phyloP scores from a whole-genome alignment of 2,329 filamentous ascomycete genomes.

The Fusarium aywerte region DNA sequence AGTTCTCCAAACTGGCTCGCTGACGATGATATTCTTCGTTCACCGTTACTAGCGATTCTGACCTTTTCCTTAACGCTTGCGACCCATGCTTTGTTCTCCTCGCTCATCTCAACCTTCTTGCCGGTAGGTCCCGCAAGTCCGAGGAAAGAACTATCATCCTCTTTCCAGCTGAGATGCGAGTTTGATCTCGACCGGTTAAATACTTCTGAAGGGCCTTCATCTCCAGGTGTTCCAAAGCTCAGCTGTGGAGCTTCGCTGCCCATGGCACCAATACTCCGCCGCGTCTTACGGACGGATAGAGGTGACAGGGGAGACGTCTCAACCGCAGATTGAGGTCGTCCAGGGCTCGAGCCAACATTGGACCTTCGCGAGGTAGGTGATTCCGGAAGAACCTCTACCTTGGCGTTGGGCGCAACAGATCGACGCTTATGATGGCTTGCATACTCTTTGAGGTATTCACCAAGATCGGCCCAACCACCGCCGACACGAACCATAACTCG shows the following conservation, averaged over 20 bases:
- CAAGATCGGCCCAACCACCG: conserved; percentile 97
- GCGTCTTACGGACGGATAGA: conserved; percentile 65
- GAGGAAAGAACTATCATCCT: conserved; percentile 68
- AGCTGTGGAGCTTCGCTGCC: conserved; percentile 48
- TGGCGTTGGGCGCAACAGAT: conserved; percentile 60
- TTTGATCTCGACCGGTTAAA: conserved; percentile 62
- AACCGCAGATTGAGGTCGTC: conserved; percentile 55
- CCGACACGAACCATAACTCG: conserved; percentile 98
- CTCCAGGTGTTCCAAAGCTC: conserved; percentile 57
- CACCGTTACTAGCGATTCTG: conserved; percentile 71
- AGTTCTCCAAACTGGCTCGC: conserved; percentile 70
- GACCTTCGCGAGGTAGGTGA: conserved; percentile 44
- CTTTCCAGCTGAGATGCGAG: conserved; percentile 66
- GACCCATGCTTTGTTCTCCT: conserved; percentile 82
- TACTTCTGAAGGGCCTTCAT: conserved; percentile 58
- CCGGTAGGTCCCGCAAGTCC: conserved; percentile 77
- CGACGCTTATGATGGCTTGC: conserved; percentile 89
- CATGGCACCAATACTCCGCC: conserved; percentile 57
- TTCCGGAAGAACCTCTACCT: conserved; percentile 64
- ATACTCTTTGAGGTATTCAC: conserved; percentile 94
- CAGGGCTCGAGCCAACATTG: conserved; percentile 54
- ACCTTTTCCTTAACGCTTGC: conserved; percentile 86
- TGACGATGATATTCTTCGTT: conserved; percentile 54
- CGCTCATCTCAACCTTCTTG: conserved; percentile 73
- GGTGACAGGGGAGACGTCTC: conserved; percentile 58